These are phyloP conservation scores for Stagonosporopsis vannaccii DNA, from an alignment of 2,329 filamentous ascomycete genomes.

Conservation along the genomic window DNA sequence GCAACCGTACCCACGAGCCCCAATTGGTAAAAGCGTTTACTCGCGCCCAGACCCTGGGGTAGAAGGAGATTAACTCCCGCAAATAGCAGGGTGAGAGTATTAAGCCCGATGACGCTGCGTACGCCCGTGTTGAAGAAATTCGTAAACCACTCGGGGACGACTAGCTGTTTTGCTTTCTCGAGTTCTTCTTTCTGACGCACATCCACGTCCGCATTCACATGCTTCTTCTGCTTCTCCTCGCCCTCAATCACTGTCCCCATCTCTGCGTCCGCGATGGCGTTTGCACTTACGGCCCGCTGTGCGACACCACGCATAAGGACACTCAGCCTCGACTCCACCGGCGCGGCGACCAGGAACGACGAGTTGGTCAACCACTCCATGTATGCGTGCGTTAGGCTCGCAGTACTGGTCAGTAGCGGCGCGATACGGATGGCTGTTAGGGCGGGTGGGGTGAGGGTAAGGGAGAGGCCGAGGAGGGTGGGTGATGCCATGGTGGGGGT, in stretches of 20 bases:
- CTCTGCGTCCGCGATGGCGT: no score
- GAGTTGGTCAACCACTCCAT: conserved; percentile 34
- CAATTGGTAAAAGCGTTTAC: conserved; percentile 13
- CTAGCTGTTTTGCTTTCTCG: conserved; percentile 21
- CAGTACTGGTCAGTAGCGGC: conserved; percentile 33
- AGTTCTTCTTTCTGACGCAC: background rate
- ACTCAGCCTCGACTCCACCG: conserved; percentile 8
- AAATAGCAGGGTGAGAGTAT: conserved; percentile 23
- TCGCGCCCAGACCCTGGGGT: conserved; percentile 3
- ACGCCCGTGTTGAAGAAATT: conserved; percentile 32
- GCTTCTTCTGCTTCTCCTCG: no score
- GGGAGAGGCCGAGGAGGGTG: conserved; percentile 2
- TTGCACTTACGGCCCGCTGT: no score
- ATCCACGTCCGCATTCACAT: no score
- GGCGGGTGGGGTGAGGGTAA: conserved; percentile 3
- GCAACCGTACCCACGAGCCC: conserved; percentile 27
- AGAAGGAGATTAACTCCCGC: conserved; percentile 19
- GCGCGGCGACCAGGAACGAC: conserved; percentile 26
- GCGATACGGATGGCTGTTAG: conserved; percentile 33
- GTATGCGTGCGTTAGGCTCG: conserved; percentile 37
- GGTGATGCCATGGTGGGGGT: conserved; percentile 8
- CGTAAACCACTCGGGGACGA: conserved; percentile 27
- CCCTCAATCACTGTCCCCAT: background rate
- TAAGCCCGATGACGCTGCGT: conserved; percentile 28
- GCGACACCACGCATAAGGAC: background rate